phyloP scores from a whole-genome alignment of 768 basidiomycete genomes.

The Lentinula aciculospora region DNA sequence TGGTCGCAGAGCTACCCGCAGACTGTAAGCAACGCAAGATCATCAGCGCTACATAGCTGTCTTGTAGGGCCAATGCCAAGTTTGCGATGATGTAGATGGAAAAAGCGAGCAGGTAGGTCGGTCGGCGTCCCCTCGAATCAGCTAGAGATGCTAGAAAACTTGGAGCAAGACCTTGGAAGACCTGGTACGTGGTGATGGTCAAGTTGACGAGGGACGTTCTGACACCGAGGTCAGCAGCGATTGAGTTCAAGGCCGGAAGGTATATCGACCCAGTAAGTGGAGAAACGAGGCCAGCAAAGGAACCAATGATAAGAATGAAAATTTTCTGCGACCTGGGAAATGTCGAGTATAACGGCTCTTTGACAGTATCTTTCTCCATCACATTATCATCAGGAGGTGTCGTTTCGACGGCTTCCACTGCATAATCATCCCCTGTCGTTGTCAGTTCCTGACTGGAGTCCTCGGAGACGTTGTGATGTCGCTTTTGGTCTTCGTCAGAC shows the following conservation, averaged over 20 bases:
- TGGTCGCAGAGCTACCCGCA: not conserved
- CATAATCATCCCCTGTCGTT: not conserved
- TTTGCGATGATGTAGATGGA: not conserved
- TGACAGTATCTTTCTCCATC: not conserved
- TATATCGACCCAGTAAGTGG: not conserved
- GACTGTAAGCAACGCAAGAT: not conserved
- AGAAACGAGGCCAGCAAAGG: not conserved
- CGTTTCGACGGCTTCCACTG: not conserved
- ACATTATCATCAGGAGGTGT: not conserved
- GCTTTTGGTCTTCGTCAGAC: not conserved
- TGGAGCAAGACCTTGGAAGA: conserved; percentile 1
- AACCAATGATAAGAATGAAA: not conserved
- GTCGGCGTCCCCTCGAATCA: not conserved
- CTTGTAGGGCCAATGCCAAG: not conserved
- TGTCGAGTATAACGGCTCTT: not conserved
- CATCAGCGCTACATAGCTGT: not conserved
- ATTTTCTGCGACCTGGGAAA: not conserved
- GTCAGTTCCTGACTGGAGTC: not conserved
- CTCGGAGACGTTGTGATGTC: not conserved
- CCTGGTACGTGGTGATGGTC: not conserved
- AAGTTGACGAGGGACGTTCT: not conserved
- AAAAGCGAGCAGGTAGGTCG: not conserved
- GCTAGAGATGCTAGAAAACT: not conserved
- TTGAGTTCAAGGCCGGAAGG: not conserved
- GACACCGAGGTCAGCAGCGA: not conserved